Evolutionary conservation across 176 grass and related monocot genomes (phyloP).

Genomic region (Oryza glaberrima): DNA sequence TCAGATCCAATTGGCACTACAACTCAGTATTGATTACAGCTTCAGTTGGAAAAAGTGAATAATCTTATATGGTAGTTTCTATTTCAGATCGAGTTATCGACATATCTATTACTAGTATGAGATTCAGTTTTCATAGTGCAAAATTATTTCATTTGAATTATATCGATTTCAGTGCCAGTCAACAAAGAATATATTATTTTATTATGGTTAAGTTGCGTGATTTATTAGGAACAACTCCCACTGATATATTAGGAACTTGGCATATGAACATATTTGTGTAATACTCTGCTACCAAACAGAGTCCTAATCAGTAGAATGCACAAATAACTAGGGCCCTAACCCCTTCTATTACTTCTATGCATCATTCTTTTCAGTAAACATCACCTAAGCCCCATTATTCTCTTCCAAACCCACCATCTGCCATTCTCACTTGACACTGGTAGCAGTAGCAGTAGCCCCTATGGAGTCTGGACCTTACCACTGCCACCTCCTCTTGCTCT

Average conservation of each 20-base stretch:
- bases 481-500: too few relatives aligned
- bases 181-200: neutral
- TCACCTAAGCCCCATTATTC: neutral
- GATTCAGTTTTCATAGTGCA: neutral
- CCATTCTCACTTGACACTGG: neutral
- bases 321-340: neutral
- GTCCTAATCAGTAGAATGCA: neutral
- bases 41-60: neutral
- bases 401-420: neutral
- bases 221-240: conserved; percentile 14
- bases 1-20: neutral
- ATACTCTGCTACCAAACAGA: neutral
- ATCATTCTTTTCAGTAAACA: neutral
- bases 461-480: neutral
- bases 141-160: neutral
- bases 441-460: neutral
- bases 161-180: conserved; percentile 16
- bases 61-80: conserved; percentile 11
- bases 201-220: neutral
- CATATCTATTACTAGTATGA: neutral
- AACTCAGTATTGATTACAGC: conserved; percentile 1
- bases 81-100: neutral
- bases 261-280: neutral
- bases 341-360: neutral
- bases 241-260: neutral